These are phyloP conservation scores for Chaetomium fimeti DNA, from an alignment of 495 filamentous ascomycete species.

Conservation along the genomic window DNA sequence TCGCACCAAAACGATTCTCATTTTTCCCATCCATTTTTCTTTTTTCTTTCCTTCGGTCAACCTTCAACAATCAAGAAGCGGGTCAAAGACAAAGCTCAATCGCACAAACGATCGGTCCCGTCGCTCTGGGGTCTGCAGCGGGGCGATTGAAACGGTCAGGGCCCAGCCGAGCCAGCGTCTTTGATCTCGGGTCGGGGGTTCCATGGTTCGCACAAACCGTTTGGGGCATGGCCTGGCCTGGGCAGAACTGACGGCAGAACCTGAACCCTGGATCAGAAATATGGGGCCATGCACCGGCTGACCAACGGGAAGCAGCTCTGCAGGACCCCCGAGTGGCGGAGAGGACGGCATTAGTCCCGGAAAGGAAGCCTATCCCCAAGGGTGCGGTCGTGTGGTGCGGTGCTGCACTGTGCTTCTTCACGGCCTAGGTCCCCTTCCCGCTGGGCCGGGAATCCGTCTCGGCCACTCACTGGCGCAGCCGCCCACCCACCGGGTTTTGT, in stretches of 20 bases:
- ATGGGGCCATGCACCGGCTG: neutral
- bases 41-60: too few relatives aligned
- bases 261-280: conserved; percentile 32
- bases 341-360: conserved; percentile 27
- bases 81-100: neutral
- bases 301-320: conserved; percentile 23
- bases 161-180: neutral
- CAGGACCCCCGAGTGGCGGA: conserved; percentile 21
- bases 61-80: neutral
- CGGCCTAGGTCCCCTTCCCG: conserved; percentile 19
- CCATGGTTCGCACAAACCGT: conserved; percentile 4
- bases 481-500: conserved; percentile 12
- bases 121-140: neutral
- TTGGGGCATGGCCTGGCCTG: conserved; percentile 1
- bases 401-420: conserved; percentile 23
- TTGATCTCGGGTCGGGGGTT: neutral
- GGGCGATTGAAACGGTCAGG: neutral
- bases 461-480: conserved; percentile 9
- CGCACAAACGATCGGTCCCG: neutral
- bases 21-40: neutral
- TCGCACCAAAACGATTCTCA: too few relatives aligned
- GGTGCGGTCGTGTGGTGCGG: neutral
- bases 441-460: conserved; percentile 29
- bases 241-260: conserved; percentile 26
- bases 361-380: conserved; percentile 23